Percentiles rank a stretch among this genome's conserved stretches.
Conservation (phyloP, 2,329 filamentous ascomycete species). For the Sarocladium brachiariae region DNA sequence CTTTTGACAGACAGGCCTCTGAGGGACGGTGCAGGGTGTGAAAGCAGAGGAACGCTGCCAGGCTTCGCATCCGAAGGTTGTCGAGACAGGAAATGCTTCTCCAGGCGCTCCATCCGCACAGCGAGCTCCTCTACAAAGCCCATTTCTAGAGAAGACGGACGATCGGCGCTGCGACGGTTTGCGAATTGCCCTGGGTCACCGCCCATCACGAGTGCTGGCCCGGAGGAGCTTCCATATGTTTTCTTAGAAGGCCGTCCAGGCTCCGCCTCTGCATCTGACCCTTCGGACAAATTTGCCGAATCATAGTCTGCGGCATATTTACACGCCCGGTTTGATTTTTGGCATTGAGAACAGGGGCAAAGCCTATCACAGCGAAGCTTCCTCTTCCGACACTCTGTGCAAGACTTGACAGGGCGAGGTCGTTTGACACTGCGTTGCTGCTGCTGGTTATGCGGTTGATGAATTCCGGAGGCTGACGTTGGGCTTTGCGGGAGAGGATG, state of each 20-base stretch:
- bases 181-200: not conserved
- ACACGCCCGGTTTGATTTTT: conserved; percentile 47
- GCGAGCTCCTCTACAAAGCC: conserved; percentile 41
- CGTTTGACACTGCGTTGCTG: conserved; percentile 43
- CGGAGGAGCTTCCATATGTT: conserved; percentile 22
- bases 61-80: not conserved
- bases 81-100: conserved; percentile 35
- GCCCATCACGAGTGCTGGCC: conserved; percentile 13
- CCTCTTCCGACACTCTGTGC: conserved; percentile 50
- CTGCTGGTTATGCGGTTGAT: conserved; percentile 27
- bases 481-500: conserved; percentile 13
- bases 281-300: conserved; percentile 40
- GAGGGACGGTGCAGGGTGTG: conserved; percentile 31
- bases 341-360: conserved; percentile 51
- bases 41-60: not conserved
- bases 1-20: conserved; percentile 42
- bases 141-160: conserved; percentile 11
- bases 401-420: conserved; percentile 49
- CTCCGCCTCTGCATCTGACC: conserved; percentile 35
- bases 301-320: conserved; percentile 46
- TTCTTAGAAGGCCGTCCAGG: conserved; percentile 31
- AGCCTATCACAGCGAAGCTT: conserved; percentile 50
- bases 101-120: conserved; percentile 45
- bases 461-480: conserved; percentile 21
- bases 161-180: conserved; percentile 7